Percentiles rank a stretch among this genome's conserved stretches.
Evolutionary conservation across 345 rosid genomes (phyloP).

Genomic region (Salix caprea): DNA sequence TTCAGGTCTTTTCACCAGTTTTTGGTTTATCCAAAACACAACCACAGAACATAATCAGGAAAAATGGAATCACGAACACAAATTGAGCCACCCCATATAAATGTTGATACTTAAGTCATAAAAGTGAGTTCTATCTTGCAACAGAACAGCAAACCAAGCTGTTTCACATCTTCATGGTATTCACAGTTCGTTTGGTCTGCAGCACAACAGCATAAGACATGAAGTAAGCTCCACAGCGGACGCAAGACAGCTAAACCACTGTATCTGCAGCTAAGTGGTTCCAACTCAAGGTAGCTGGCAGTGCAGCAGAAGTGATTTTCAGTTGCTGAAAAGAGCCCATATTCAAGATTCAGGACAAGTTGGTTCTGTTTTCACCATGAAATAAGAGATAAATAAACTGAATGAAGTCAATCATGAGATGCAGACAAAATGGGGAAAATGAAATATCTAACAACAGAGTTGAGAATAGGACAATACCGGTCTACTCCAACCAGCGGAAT

Average conservation of each 20-base stretch:
- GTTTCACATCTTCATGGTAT: slow-evolving; percentile 7
- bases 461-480: not conserved
- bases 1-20: not conserved
- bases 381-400: not conserved
- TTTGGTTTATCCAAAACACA: not conserved
- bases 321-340: not conserved
- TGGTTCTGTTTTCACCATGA: slow-evolving; percentile 21
- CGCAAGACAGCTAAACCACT: not conserved
- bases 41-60: not conserved
- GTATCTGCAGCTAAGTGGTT: not conserved
- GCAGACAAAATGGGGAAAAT: not conserved
- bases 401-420: not conserved
- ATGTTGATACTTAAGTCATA: not conserved
- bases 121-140: slow-evolving; percentile 1
- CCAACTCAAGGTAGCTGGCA: slow-evolving; percentile 16
- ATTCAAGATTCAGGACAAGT: not conserved
- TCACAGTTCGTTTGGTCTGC: not conserved
- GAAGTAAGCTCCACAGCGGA: not conserved
- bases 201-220: not conserved
- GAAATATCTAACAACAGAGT: not conserved
- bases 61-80: not conserved
- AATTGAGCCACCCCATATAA: not conserved
- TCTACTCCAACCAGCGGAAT: not conserved
- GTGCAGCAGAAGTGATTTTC: slow-evolving; percentile 14
- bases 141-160: slow-evolving; percentile 1